Conservation (phyloP, 441 rosid species). For the Cnidoscolus chayamansa region DNA sequence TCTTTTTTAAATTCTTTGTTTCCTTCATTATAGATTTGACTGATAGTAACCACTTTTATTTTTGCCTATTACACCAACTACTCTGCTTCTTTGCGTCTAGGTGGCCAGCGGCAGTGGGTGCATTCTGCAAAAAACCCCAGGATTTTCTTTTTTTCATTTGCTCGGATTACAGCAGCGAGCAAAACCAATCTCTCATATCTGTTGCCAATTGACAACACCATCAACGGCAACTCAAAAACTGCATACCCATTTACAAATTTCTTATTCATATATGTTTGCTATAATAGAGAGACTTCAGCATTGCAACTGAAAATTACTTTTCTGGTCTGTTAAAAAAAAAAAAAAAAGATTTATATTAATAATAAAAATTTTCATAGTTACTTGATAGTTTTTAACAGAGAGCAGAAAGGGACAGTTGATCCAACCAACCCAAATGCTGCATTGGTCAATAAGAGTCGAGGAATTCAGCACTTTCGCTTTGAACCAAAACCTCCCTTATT, state of each 20-base stretch:
- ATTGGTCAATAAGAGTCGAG: conserved; percentile 8
- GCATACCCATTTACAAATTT: too few relatives aligned
- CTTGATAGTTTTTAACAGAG: background rate
- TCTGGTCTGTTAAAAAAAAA: too few relatives aligned
- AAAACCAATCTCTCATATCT: background rate
- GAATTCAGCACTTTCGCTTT: background rate
- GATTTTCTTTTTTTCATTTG: background rate
- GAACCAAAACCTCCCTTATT: conserved; percentile 6
- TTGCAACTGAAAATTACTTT: too few relatives aligned
- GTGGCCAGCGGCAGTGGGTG: too few relatives aligned
- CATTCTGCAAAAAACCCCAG: background rate
- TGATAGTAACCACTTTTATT: background rate
- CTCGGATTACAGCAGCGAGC: too few relatives aligned
- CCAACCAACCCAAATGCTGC: conserved; percentile 12
- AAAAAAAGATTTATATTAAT: too few relatives aligned
- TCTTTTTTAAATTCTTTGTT: background rate
- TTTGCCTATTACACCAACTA: background rate
- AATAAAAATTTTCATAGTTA: background rate
- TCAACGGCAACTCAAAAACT: too few relatives aligned
- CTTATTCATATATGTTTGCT: too few relatives aligned
- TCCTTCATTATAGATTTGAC: conserved; percentile 15
- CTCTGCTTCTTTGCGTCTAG: background rate
- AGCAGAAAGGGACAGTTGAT: conserved; percentile 15
- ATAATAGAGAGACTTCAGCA: too few relatives aligned
- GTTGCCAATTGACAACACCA: too few relatives aligned